Evolutionary conservation across 257 asterid species (phyloP).

Genomic region (Osmanthus fragrans): DNA sequence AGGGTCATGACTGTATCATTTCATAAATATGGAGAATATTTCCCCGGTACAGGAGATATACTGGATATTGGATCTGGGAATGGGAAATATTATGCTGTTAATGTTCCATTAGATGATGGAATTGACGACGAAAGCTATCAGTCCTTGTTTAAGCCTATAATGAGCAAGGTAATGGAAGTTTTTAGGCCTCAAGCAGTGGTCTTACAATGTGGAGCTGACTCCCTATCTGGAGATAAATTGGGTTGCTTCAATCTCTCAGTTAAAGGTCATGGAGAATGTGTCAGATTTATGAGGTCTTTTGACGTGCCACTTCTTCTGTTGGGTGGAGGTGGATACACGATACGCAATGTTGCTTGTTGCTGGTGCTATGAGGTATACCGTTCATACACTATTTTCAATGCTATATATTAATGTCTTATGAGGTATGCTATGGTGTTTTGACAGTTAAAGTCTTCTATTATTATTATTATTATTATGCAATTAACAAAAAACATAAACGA

Average conservation of each 20-base stretch:
- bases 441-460: too few relatives aligned
- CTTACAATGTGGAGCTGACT: constrained; percentile 48
- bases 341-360: constrained; percentile 48
- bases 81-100: constrained; percentile 44
- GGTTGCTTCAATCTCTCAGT: constrained; percentile 49
- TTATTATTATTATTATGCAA: too few relatives aligned
- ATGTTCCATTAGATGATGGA: constrained; percentile 48
- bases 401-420: neutral
- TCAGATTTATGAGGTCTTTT: constrained; percentile 45
- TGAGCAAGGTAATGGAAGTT: constrained; percentile 47
- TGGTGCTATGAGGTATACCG: constrained; percentile 47
- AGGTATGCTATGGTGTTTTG: neutral
- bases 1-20: constrained; percentile 54
- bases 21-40: constrained; percentile 50
- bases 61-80: constrained; percentile 38
- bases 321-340: constrained; percentile 52
- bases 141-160: constrained; percentile 45
- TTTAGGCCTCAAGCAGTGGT: constrained; percentile 49
- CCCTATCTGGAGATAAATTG: constrained; percentile 43
- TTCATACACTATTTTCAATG: neutral
- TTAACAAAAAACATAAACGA: too few relatives aligned
- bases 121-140: constrained; percentile 49
- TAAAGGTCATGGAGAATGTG: constrained; percentile 47
- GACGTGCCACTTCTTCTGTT: constrained; percentile 41
- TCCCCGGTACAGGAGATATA: constrained; percentile 47